These are phyloP conservation scores for Setomelanomma holmii DNA, from an alignment of 2,329 filamentous ascomycete genomes.

Conservation along the genomic window DNA sequence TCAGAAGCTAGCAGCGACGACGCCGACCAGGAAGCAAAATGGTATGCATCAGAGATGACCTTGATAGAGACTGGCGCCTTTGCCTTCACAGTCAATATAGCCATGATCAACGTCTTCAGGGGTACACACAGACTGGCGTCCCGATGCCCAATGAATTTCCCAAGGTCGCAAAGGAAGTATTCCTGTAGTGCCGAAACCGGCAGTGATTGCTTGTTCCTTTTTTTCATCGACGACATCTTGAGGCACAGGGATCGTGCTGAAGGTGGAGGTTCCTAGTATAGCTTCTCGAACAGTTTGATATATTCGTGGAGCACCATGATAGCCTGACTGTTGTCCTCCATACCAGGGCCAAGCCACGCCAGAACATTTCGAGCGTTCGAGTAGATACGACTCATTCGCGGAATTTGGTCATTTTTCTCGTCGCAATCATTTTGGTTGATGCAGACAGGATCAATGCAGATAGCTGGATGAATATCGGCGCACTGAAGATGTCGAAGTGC, in stretches of 20 bases:
- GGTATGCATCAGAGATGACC: background rate
- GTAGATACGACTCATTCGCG: background rate
- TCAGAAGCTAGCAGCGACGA: background rate
- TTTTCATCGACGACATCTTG: too few species aligned
- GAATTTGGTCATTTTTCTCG: background rate
- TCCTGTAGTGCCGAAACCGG: too few species aligned
- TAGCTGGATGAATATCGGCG: background rate
- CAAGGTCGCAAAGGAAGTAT: too few species aligned
- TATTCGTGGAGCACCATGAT: background rate
- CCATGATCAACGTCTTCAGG: background rate
- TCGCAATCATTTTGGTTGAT: background rate
- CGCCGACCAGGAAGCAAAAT: background rate
- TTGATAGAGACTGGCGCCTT: background rate
- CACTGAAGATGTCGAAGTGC: background rate
- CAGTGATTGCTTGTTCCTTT: too few species aligned
- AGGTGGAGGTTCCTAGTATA: background rate
- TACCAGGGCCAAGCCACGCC: background rate
- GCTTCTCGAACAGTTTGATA: background rate
- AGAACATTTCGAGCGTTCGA: background rate
- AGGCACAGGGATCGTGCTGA: too few species aligned
- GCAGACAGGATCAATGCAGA: background rate
- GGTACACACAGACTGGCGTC: background rate
- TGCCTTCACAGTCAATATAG: background rate
- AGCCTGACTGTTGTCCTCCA: background rate
- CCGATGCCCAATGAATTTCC: background rate